Percentiles rank a stretch among this genome's conserved stretches.
Conservation (phyloP, 2,329 filamentous ascomycete species). For the Trichoderma endophyticum region DNA sequence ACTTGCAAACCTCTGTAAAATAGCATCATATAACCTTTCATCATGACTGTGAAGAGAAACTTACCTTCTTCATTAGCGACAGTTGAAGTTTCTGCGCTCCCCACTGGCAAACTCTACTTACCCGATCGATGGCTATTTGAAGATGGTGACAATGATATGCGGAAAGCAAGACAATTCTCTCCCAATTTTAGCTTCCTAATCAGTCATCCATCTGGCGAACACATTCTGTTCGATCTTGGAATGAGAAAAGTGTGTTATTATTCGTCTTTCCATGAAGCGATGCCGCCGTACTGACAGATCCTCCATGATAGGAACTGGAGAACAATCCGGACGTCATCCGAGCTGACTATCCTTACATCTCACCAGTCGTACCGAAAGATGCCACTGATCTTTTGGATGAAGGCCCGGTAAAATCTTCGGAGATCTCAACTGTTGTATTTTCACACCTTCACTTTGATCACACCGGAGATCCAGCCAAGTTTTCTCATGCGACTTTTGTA, state of each 20-base stretch:
- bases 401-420: not conserved
- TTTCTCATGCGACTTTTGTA: not conserved
- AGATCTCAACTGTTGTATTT: not conserved
- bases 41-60: not conserved
- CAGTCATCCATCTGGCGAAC: not conserved
- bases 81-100: conserved; percentile 1
- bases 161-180: not conserved
- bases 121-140: conserved; percentile 7
- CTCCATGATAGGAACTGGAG: not conserved
- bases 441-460: conserved; percentile 10
- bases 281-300: not conserved
- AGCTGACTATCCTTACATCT: not conserved
- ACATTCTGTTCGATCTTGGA: not conserved
- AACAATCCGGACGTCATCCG: not conserved
- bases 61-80: not conserved
- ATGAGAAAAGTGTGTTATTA: not conserved
- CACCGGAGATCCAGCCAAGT: not conserved
- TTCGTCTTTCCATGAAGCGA: too few relatives aligned
- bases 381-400: not conserved
- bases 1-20: not conserved
- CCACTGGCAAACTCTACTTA: conserved; percentile 1
- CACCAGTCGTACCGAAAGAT: conserved; percentile 5
- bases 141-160: not conserved
- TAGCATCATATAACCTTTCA: not conserved
- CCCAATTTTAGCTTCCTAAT: conserved; percentile 6